phyloP scores from a whole-genome alignment of 345 rosid species.

The Odontarrhena argentea region DNA sequence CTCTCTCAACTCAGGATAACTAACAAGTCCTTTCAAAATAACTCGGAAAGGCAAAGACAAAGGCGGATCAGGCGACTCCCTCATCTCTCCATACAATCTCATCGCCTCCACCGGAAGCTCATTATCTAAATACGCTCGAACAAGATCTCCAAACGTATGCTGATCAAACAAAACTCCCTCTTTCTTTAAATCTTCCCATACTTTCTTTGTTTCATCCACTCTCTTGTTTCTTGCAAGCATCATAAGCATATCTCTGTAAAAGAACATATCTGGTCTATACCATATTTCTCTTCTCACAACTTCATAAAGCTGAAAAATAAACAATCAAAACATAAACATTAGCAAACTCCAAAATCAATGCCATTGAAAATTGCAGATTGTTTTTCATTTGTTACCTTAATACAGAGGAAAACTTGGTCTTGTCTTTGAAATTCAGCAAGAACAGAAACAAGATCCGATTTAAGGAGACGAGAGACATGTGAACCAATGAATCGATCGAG shows the following conservation, averaged over 20 bases:
- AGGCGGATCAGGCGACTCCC: constrained; percentile 84
- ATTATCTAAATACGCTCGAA: constrained; percentile 68
- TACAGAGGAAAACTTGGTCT: constrained; percentile 81
- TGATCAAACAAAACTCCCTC: constrained; percentile 89
- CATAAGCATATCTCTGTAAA: constrained; percentile 91
- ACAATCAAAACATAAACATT: neutral
- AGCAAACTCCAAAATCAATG: neutral
- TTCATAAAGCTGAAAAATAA: constrained; percentile 61
- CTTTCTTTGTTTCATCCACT: constrained; percentile 59
- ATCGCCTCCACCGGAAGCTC: constrained; percentile 72
- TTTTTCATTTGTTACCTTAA: constrained; percentile 57
- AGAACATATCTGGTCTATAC: constrained; percentile 91
- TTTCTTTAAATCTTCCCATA: constrained; percentile 79
- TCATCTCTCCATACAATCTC: constrained; percentile 84
- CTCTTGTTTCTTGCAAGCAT: constrained; percentile 87
- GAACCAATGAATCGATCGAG: constrained; percentile 67
- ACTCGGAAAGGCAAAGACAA: constrained; percentile 87
- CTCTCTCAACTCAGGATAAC: constrained; percentile 81
- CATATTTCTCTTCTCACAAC: constrained; percentile 89
- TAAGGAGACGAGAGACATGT: constrained; percentile 81
- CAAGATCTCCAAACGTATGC: constrained; percentile 83
- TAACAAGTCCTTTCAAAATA: constrained; percentile 82
- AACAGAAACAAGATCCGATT: constrained; percentile 81
- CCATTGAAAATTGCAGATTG: neutral
- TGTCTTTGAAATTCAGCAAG: constrained; percentile 93